These are phyloP conservation scores for Hericium rajendrae DNA, from an alignment of 768 basidiomycete genomes.

Conservation along the genomic window DNA sequence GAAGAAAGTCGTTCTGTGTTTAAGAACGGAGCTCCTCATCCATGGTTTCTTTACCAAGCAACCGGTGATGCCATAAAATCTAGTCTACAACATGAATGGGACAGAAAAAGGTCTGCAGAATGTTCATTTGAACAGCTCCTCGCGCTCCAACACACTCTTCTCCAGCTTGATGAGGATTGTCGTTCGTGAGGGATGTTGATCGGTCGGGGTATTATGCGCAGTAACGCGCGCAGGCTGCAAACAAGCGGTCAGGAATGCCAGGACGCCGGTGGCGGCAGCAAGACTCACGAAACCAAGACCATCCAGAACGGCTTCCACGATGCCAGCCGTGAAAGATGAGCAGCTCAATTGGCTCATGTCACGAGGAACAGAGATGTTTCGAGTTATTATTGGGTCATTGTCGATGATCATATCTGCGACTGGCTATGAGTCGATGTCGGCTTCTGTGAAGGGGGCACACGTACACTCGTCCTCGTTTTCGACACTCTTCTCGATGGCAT, in stretches of 20 bases:
- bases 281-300: conserved; percentile 85
- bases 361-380: conserved; percentile 85
- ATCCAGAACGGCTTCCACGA: conserved; percentile 94
- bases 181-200: conserved; percentile 72
- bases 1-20: too few relatives aligned
- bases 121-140: conserved; percentile 72
- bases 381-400: conserved; percentile 89
- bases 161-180: conserved; percentile 98
- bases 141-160: conserved; percentile 85
- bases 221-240: conserved; percentile 90
- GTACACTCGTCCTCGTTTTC: conserved; percentile 94
- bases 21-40: too few relatives aligned
- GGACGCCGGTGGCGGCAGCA: background rate
- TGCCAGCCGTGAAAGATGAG: conserved; percentile 94
- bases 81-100: too few relatives aligned
- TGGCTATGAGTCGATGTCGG: conserved; percentile 5
- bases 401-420: conserved; percentile 90
- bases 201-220: conserved; percentile 83
- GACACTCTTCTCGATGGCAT: conserved; percentile 91
- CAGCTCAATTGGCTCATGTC: conserved; percentile 93
- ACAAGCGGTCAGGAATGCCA: conserved; percentile 1
- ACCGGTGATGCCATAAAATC: too few relatives aligned
- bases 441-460: conserved; percentile 17
- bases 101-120: too few relatives aligned
- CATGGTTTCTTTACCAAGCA: too few relatives aligned